These are phyloP conservation scores for Lachnum nothofagi DNA, from an alignment of 2,329 filamentous ascomycete species.

Conservation along the genomic window DNA sequence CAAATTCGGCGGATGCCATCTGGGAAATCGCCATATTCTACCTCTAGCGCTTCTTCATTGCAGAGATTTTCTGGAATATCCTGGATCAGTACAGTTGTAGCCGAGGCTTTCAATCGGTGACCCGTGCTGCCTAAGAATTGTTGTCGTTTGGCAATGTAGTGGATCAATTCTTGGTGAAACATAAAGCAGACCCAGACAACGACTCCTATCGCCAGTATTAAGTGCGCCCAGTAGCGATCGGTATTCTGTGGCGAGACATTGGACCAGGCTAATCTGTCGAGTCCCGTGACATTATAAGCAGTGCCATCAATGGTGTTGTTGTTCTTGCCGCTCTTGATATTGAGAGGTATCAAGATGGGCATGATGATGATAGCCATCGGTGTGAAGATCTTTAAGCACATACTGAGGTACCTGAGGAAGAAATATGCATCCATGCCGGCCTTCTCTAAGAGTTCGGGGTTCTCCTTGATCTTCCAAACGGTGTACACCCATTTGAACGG, in stretches of 20 bases:
- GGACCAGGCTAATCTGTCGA: conserved; percentile 31
- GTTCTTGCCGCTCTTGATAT: conserved; percentile 26
- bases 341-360: conserved; percentile 30
- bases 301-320: conserved; percentile 10
- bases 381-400: conserved; percentile 30
- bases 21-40: conserved; percentile 31
- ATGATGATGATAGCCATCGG: conserved; percentile 28
- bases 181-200: conserved; percentile 31
- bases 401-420: conserved; percentile 27
- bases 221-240: conserved; percentile 30
- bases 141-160: conserved; percentile 30
- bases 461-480: conserved; percentile 26
- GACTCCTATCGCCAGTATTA: conserved; percentile 26
- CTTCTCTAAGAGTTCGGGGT: conserved; percentile 20
- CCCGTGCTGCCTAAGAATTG: conserved; percentile 28
- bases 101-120: conserved; percentile 30
- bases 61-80: conserved; percentile 30
- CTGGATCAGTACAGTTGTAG: conserved; percentile 32
- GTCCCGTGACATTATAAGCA: conserved; percentile 29
- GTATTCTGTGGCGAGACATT: conserved; percentile 28
- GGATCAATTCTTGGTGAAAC: conserved; percentile 30
- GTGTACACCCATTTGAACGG: conserved; percentile 28
- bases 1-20: conserved; percentile 29
- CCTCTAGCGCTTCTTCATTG: conserved; percentile 27
- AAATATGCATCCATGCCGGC: conserved; percentile 31